Percentiles rank a stretch among this genome's conserved stretches.
phyloP scores from a whole-genome alignment of 1,284 basidiomycete genomes.

The Golubevia sp. region DNA sequence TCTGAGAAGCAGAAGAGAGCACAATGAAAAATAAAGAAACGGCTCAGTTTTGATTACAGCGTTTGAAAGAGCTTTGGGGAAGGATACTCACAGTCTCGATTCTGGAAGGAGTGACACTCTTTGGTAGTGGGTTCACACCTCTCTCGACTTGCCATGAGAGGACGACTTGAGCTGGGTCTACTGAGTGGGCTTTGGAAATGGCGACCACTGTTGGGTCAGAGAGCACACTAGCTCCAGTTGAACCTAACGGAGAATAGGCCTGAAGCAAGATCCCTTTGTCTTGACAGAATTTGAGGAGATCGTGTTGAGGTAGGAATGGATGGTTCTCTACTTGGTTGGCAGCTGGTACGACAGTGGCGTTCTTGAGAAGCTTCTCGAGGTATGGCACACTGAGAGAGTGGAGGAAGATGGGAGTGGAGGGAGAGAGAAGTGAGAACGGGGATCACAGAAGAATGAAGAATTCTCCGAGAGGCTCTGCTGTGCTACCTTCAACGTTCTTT shows the following conservation, averaged over 20 bases:
- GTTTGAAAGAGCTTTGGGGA: too few relatives aligned
- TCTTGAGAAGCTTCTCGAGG: slow-evolving; percentile 63
- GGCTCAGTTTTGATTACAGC: too few relatives aligned
- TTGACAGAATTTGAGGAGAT: slow-evolving; percentile 20
- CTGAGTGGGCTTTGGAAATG: too few relatives aligned
- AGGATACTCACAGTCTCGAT: too few relatives aligned
- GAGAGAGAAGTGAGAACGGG: background rate
- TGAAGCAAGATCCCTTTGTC: background rate
- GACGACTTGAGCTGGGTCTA: background rate
- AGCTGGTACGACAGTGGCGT: slow-evolving; percentile 72
- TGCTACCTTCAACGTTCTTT: too few relatives aligned
- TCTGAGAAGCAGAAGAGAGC: too few relatives aligned
- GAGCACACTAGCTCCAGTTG: too few relatives aligned
- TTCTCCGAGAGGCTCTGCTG: too few relatives aligned
- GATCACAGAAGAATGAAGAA: too few relatives aligned
- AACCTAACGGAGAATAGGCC: background rate
- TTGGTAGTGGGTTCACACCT: background rate
- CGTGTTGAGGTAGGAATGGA: background rate
- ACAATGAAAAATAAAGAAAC: background rate
- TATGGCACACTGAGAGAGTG: slow-evolving; percentile 56
- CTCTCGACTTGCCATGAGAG: background rate
- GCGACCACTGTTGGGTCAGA: too few relatives aligned
- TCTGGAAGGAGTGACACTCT: too few relatives aligned
- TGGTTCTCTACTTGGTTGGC: slow-evolving; percentile 67
- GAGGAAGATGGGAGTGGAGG: slow-evolving; percentile 65